phyloP scores from a whole-genome alignment of 371 early-diverging fungal species.

The Parasitella parasitica region DNA sequence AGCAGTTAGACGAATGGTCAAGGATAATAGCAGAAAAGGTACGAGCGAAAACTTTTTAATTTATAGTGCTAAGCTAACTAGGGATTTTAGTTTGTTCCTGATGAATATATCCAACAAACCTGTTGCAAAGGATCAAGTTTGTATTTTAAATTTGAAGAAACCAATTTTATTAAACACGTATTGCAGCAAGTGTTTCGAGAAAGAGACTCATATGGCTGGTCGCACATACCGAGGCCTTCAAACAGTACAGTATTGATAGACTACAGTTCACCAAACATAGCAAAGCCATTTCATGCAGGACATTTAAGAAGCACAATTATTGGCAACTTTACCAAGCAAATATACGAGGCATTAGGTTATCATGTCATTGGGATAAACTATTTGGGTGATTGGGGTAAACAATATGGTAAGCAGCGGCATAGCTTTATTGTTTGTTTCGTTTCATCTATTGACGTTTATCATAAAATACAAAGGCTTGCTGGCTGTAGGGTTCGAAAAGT shows the following conservation, averaged over 20 bases:
- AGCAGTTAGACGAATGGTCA: constrained; percentile 56
- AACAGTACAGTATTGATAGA: constrained; percentile 82
- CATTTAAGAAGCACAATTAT: constrained; percentile 98
- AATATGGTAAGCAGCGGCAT: constrained; percentile 80
- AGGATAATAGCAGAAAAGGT: constrained; percentile 52
- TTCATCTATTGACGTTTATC: not conserved
- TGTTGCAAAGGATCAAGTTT: constrained; percentile 1
- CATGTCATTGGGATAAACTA: constrained; percentile 94
- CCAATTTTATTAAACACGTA: constrained; percentile 35
- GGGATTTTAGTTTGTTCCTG: constrained; percentile 43
- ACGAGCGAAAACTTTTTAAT: not conserved
- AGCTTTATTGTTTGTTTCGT: not conserved
- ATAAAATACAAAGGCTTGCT: constrained; percentile 52
- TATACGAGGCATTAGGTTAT: constrained; percentile 88
- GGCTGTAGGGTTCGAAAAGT: constrained; percentile 90
- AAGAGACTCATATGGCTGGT: constrained; percentile 31
- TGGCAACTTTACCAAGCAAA: constrained; percentile 92
- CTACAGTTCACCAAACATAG: constrained; percentile 98
- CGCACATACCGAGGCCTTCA: constrained; percentile 32
- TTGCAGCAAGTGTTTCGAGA: constrained; percentile 31
- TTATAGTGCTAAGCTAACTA: constrained; percentile 6
- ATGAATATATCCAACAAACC: constrained; percentile 38
- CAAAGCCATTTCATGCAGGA: constrained; percentile 99
- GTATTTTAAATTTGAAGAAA: constrained; percentile 12
- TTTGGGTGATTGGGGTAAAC: constrained; percentile 99